Percentiles rank a stretch among this genome's conserved stretches.
phyloP scores from a whole-genome alignment of 2,329 filamentous ascomycete species.

The Fusarium citri region DNA sequence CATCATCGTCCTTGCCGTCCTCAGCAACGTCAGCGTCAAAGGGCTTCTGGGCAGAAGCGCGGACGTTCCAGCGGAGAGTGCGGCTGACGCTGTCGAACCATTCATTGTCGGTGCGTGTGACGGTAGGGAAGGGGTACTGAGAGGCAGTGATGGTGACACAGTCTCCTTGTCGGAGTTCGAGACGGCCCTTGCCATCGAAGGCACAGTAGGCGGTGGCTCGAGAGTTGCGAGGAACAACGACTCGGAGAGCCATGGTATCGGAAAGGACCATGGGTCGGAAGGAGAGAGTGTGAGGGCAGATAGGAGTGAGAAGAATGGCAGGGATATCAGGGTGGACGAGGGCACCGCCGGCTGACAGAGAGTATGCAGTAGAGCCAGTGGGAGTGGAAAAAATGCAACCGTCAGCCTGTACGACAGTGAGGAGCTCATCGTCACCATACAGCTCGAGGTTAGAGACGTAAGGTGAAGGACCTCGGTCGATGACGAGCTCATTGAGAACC shows the following conservation, averaged over 20 bases:
- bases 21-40: slow-evolving; percentile 69
- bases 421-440: slow-evolving; percentile 92
- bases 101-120: slow-evolving; percentile 87
- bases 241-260: slow-evolving; percentile 90
- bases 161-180: slow-evolving; percentile 93
- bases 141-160: slow-evolving; percentile 96
- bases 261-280: slow-evolving; percentile 98
- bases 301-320: slow-evolving; percentile 94
- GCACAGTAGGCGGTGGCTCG: slow-evolving; percentile 96
- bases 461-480: slow-evolving; percentile 94
- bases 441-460: slow-evolving; percentile 98
- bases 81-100: slow-evolving; percentile 97
- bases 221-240: slow-evolving; percentile 85
- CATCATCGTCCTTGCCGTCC: slow-evolving; percentile 63
- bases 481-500: slow-evolving; percentile 97
- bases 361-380: slow-evolving; percentile 95
- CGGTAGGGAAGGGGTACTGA: slow-evolving; percentile 96
- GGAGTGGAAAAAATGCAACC: slow-evolving; percentile 98
- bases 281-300: slow-evolving; percentile 95
- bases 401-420: slow-evolving; percentile 96
- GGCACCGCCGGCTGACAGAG: slow-evolving; percentile 92
- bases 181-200: slow-evolving; percentile 95
- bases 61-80: slow-evolving; percentile 93
- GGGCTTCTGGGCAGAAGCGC: slow-evolving; percentile 90
- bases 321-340: slow-evolving; percentile 97